These are phyloP conservation scores for Dillenia turbinata DNA, from an alignment of 164 flowering plant species.

Conservation along the genomic window DNA sequence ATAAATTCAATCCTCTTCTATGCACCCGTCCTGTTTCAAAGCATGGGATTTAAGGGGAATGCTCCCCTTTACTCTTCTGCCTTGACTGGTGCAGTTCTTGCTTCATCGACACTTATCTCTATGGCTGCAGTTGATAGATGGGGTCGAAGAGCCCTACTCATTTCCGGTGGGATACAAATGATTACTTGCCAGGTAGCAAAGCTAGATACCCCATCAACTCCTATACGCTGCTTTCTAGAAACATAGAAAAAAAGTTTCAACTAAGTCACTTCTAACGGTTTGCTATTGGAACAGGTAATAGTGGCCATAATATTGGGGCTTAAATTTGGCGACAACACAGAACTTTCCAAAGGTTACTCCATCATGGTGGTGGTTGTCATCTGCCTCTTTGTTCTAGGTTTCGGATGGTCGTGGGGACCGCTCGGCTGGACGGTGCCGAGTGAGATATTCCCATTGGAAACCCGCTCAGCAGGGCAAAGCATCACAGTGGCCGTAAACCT, in stretches of 20 bases:
- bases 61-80: constrained; percentile 88
- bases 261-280: neutral
- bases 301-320: constrained; percentile 72
- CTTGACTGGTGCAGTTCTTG: constrained; percentile 83
- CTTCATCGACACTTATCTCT: constrained; percentile 65
- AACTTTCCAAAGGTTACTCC: constrained; percentile 59
- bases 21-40: constrained; percentile 87
- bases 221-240: neutral
- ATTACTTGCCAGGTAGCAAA: constrained; percentile 63
- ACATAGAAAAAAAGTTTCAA: neutral
- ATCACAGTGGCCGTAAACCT: constrained; percentile 53
- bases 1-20: constrained; percentile 85
- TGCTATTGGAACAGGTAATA: constrained; percentile 37
- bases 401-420: constrained; percentile 65
- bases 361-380: constrained; percentile 57
- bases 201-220: neutral
- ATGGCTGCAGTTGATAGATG: constrained; percentile 71
- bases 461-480: constrained; percentile 55
- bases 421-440: constrained; percentile 65
- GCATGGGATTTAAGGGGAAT: constrained; percentile 73
- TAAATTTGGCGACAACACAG: constrained; percentile 45
- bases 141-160: constrained; percentile 71
- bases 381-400: constrained; percentile 75
- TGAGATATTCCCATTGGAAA: constrained; percentile 55
- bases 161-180: constrained; percentile 87